A percentile compares a stretch with the other conserved stretches of the same genome.
These are phyloP conservation scores for Neospermospora avenae DNA, from an alignment of 2,329 filamentous ascomycete genomes.

Conservation along the genomic window DNA sequence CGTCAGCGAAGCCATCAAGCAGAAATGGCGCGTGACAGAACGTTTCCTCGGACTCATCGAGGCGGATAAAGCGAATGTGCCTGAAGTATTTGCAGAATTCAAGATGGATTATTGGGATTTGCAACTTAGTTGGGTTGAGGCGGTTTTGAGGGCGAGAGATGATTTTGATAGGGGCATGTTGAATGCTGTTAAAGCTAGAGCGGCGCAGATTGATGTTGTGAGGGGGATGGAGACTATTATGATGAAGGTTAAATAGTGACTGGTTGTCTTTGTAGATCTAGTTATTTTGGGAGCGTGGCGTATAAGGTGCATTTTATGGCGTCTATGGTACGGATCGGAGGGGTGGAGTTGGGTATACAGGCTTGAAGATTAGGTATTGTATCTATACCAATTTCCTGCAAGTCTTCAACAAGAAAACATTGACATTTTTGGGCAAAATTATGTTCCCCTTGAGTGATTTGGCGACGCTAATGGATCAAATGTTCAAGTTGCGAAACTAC, in stretches of 20 bases:
- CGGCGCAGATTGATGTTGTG: constrained; percentile 79
- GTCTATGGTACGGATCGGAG: not conserved
- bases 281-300: constrained; percentile 14
- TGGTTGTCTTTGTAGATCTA: not conserved
- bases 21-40: constrained; percentile 90
- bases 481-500: too few relatives aligned
- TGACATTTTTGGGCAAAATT: too few relatives aligned
- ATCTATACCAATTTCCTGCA: not conserved
- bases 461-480: too few relatives aligned
- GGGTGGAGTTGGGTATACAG: not conserved
- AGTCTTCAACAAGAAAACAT: too few relatives aligned
- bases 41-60: constrained; percentile 77
- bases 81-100: constrained; percentile 77
- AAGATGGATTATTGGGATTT: constrained; percentile 91
- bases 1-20: constrained; percentile 71
- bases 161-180: constrained; percentile 93
- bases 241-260: constrained; percentile 75
- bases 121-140: constrained; percentile 93
- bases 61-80: constrained; percentile 68
- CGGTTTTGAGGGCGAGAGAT: constrained; percentile 79
- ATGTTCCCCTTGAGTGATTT: too few relatives aligned
- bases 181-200: constrained; percentile 80
- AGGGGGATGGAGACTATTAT: constrained; percentile 89
- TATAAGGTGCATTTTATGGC: constrained; percentile 12
- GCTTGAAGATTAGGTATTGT: not conserved